Conservation (phyloP, 768 basidiomycete genomes). For the Termitomyces sp. region DNA sequence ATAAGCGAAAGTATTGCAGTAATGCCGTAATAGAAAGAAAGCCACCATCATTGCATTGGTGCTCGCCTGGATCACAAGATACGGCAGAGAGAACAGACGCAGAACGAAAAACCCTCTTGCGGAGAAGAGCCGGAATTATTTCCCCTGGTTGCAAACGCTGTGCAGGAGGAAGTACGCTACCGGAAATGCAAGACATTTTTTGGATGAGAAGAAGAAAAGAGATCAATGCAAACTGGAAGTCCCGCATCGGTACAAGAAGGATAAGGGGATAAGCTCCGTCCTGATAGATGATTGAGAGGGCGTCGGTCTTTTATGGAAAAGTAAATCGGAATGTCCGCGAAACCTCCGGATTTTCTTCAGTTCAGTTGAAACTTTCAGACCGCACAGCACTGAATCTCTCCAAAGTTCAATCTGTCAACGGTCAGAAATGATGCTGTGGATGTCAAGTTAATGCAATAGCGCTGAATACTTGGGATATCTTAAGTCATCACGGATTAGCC, state of each 20-base stretch:
- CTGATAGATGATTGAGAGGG: not conserved
- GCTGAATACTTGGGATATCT: not conserved
- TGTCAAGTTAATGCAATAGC: not conserved
- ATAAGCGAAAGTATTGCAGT: not conserved
- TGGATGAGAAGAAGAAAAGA: not conserved
- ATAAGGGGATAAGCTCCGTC: not conserved
- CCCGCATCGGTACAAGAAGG: not conserved
- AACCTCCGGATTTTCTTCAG: not conserved
- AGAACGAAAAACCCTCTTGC: not conserved
- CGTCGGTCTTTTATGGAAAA: not conserved
- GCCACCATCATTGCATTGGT: conserved; percentile 9
- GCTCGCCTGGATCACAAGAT: conserved; percentile 5
- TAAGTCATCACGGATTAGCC: not conserved
- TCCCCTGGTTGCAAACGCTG: not conserved
- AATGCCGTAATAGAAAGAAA: not conserved
- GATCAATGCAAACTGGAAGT: not conserved
- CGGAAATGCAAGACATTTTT: not conserved
- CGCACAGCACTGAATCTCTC: not conserved
- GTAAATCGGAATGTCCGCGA: not conserved
- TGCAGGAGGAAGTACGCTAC: not conserved
- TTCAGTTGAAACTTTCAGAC: not conserved
- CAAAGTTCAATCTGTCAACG: not conserved
- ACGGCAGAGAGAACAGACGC: conserved; percentile 1
- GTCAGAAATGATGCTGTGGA: not conserved
- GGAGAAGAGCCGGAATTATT: conserved; percentile 7